phyloP scores from a whole-genome alignment of 2,329 filamentous ascomycete species.

The Coniochaeta pulveracea region DNA sequence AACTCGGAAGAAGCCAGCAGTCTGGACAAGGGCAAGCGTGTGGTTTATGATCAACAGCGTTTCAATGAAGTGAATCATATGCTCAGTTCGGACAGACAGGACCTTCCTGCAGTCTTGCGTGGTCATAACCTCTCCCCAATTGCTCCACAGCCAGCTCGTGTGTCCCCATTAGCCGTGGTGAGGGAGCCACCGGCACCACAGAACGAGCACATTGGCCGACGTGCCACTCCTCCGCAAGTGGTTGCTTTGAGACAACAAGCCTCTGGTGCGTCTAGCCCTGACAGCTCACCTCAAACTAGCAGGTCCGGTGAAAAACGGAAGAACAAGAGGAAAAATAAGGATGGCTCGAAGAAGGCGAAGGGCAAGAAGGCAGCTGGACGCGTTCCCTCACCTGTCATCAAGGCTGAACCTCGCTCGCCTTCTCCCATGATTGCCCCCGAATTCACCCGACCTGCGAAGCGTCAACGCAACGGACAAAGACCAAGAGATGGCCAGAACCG shows the following conservation, averaged over 20 bases:
- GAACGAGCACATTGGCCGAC: constrained; percentile 20
- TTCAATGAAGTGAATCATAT: no score
- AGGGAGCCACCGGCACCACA: constrained; percentile 20
- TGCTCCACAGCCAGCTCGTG: constrained; percentile 66
- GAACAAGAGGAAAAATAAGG: constrained; percentile 38
- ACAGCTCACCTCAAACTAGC: constrained; percentile 46
- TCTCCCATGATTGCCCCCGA: constrained; percentile 44
- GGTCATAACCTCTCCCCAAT: constrained; percentile 63
- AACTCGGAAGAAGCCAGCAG: constrained; percentile 28
- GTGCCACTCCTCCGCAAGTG: constrained; percentile 40
- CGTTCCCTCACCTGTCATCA: constrained; percentile 42
- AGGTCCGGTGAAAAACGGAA: constrained; percentile 37
- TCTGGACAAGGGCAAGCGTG: constrained; percentile 21
- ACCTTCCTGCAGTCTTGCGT: constrained; percentile 56
- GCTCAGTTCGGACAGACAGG: constrained; percentile 27
- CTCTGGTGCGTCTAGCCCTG: constrained; percentile 40
- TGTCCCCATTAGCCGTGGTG: constrained; percentile 43
- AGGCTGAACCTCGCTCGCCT: constrained; percentile 52
- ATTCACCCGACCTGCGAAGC: constrained; percentile 44
- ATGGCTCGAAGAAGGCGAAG: constrained; percentile 40
- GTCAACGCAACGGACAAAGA: constrained; percentile 35
- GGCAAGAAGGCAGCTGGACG: constrained; percentile 32
- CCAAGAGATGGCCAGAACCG: constrained; percentile 24
- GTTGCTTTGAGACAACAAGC: constrained; percentile 42
- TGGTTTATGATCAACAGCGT: no score